These are phyloP conservation scores for Lentinus tigrinus DNA, from an alignment of 768 basidiomycete species.

Conservation along the genomic window DNA sequence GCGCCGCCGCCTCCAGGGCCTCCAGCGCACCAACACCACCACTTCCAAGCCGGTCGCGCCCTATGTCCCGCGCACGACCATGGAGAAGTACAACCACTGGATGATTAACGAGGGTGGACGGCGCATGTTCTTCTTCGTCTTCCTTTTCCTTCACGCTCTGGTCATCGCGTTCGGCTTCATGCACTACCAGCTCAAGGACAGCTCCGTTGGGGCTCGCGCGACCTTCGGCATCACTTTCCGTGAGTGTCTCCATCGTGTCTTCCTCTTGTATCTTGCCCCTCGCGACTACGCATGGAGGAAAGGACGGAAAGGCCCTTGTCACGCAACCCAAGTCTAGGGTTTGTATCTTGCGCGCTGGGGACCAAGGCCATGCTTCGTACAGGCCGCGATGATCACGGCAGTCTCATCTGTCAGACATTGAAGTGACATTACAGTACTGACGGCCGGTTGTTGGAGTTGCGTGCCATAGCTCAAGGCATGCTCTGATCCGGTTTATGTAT, in stretches of 20 bases:
- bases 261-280: background rate
- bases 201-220: conserved; percentile 60
- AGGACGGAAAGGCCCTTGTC: no score
- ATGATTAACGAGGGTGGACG: conserved; percentile 92
- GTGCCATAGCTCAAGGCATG: no score
- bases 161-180: conserved; percentile 76
- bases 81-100: conserved; percentile 67
- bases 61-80: conserved; percentile 38
- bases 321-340: no score
- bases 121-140: conserved; percentile 74
- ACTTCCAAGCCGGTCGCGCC: conserved; percentile 27
- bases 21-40: conserved; percentile 61
- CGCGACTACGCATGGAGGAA: no score
- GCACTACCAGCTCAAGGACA: conserved; percentile 80
- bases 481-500: no score
- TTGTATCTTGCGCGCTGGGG: background rate
- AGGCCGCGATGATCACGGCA: background rate
- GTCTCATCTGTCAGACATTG: background rate
- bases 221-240: conserved; percentile 79
- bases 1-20: conserved; percentile 77
- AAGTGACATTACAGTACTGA: no score
- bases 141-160: conserved; percentile 78
- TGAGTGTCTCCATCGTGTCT: conserved; percentile 34
- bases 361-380: background rate
- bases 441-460: no score